Conservation (phyloP, 441 rosid species). For the Theobroma grandiflorum region DNA sequence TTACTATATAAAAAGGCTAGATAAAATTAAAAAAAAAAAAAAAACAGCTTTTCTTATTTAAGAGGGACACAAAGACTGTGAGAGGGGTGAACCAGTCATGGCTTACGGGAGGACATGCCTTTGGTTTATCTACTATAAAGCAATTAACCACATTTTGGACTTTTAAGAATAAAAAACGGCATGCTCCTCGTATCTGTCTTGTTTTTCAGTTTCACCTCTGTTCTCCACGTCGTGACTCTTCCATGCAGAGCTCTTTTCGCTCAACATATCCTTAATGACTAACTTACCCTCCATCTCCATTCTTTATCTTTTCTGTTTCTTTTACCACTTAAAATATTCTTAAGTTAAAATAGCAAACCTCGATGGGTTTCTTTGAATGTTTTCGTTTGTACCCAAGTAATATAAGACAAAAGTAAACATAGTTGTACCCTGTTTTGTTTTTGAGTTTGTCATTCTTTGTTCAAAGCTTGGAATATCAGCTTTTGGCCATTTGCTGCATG, state of each 20-base stretch:
- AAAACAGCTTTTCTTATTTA: not conserved
- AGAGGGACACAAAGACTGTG: not conserved
- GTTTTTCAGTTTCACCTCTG: not conserved
- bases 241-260: not conserved
- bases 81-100: not conserved
- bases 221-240: not conserved
- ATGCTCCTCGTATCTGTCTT: constrained; percentile 22
- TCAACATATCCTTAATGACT: not conserved
- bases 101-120: not conserved
- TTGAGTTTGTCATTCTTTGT: no score
- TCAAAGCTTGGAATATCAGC: no score
- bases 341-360: no score
- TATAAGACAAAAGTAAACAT: no score
- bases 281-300: not conserved
- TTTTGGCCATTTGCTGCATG: no score
- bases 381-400: no score
- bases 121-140: not conserved
- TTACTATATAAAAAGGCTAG: not conserved
- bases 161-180: constrained; percentile 28
- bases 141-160: constrained; percentile 4
- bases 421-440: no score
- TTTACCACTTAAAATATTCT: no score
- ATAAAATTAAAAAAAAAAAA: not conserved
- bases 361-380: no score
- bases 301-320: not conserved